phyloP scores from a whole-genome alignment of 805 yeast species.

The Cyberlindnera saturnus region DNA sequence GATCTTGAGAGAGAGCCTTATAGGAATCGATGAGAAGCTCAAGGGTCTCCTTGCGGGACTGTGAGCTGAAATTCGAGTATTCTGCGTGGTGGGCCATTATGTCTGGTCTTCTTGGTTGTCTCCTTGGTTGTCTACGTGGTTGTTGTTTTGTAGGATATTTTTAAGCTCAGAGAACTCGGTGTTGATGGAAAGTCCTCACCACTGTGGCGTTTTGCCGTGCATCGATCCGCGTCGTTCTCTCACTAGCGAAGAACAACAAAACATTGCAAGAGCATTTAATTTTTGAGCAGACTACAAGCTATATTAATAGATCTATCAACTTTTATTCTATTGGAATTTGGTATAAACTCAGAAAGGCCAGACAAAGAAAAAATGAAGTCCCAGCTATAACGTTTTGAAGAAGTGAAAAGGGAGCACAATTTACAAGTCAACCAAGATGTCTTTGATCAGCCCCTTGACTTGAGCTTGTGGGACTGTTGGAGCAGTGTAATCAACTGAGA shows the following conservation, averaged over 20 bases:
- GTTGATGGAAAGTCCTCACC: no score
- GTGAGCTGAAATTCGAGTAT: conserved; percentile 43
- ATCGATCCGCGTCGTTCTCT: no score
- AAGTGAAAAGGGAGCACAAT: neutral
- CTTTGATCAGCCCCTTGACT: conserved; percentile 13
- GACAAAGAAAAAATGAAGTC: neutral
- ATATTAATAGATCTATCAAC: no score
- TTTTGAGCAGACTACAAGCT: no score
- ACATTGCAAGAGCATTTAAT: no score
- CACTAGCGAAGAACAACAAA: no score
- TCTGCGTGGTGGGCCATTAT: conserved; percentile 61
- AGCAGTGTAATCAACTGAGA: conserved; percentile 37
- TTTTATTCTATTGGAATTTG: no score
- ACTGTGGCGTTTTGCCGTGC: no score
- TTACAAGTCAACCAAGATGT: conserved; percentile 8
- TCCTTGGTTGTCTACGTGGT: neutral
- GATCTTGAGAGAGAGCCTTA: conserved; percentile 55
- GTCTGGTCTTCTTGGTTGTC: neutral
- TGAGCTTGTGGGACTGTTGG: conserved; percentile 10
- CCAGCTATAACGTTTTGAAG: neutral
- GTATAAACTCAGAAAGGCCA: no score
- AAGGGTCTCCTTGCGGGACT: conserved; percentile 47
- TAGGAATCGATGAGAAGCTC: conserved; percentile 55
- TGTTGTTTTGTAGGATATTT: neutral
- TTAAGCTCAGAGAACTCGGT: no score